A percentile compares a stretch with the other conserved stretches of the same genome.
phyloP scores from a whole-genome alignment of 2,329 filamentous ascomycete species.

The Sporothrix schenckii region DNA sequence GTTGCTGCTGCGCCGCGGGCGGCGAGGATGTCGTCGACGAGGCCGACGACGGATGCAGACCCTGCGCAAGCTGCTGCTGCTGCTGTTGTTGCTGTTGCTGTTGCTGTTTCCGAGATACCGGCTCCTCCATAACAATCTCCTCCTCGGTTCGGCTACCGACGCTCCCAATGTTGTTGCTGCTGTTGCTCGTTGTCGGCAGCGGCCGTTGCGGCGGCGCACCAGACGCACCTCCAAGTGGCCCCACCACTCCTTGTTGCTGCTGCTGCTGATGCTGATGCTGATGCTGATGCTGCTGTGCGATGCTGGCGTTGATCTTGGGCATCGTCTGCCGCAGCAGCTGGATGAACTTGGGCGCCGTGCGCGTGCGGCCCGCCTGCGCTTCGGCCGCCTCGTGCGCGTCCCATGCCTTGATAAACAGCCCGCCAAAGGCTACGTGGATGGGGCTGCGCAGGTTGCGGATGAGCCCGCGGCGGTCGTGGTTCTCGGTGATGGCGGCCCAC shows the following conservation, averaged over 20 bases:
- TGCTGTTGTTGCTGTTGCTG: slow-evolving; percentile 10
- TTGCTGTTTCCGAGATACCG: slow-evolving; percentile 18
- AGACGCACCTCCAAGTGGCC: too few species aligned
- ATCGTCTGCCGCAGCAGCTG: slow-evolving; percentile 51
- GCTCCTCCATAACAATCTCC: slow-evolving; percentile 31
- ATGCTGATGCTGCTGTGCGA: slow-evolving; percentile 1
- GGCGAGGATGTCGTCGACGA: slow-evolving; percentile 31
- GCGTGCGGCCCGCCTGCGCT: slow-evolving; percentile 48
- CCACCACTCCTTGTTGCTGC: background rate
- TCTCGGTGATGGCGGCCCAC: slow-evolving; percentile 60
- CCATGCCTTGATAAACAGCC: slow-evolving; percentile 65
- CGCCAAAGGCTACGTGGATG: slow-evolving; percentile 61
- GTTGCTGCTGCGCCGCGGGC: slow-evolving; percentile 34
- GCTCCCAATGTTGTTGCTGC: slow-evolving; percentile 40
- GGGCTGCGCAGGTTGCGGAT: slow-evolving; percentile 56
- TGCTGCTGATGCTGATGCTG: too few species aligned
- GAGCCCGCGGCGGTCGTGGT: slow-evolving; percentile 57
- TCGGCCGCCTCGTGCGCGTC: slow-evolving; percentile 57
- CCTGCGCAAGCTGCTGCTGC: slow-evolving; percentile 23
- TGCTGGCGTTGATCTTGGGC: slow-evolving; percentile 34
- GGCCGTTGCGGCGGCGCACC: slow-evolving; percentile 18
- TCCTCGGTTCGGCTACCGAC: slow-evolving; percentile 11
- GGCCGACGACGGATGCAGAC: slow-evolving; percentile 28
- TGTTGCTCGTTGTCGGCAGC: slow-evolving; percentile 30
- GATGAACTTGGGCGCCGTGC: slow-evolving; percentile 53